phyloP scores from a whole-genome alignment of 164 flowering plant species.

The Santalum album region DNA sequence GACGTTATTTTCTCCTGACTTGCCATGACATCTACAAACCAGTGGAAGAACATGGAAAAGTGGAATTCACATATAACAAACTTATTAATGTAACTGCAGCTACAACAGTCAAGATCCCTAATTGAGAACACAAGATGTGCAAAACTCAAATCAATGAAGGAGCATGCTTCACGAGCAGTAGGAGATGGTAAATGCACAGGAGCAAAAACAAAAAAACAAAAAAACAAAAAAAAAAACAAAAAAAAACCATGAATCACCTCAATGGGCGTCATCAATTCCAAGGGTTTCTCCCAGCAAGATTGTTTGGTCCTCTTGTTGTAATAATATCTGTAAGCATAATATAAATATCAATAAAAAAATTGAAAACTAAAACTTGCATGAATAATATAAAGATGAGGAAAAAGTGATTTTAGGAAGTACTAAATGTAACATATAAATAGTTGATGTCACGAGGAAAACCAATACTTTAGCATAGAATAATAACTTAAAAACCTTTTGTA shows the following conservation, averaged over 20 bases:
- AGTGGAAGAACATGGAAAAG: constrained; percentile 66
- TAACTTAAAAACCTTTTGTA: background rate
- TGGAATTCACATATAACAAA: constrained; percentile 49
- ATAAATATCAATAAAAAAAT: no score
- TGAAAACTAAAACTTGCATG: no score
- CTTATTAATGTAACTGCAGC: constrained; percentile 26
- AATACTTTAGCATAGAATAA: background rate
- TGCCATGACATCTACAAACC: constrained; percentile 82
- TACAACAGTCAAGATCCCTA: constrained; percentile 27
- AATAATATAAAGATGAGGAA: no score
- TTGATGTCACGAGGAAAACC: background rate
- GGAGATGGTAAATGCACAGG: constrained; percentile 4
- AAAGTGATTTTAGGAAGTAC: no score
- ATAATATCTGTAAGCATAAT: constrained; percentile 53
- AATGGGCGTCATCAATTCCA: constrained; percentile 52
- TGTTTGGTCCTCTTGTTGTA: constrained; percentile 75
- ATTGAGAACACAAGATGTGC: constrained; percentile 10
- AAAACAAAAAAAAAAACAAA: constrained; percentile 6
- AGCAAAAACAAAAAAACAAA: constrained; percentile 4
- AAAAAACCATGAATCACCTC: constrained; percentile 55
- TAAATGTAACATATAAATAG: no score
- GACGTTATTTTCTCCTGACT: constrained; percentile 58
- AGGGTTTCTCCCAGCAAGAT: constrained; percentile 43
- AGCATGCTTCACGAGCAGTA: constrained; percentile 4
- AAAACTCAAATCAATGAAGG: constrained; percentile 15